phyloP scores from a whole-genome alignment of 495 filamentous ascomycete genomes.

The Opeltia flavorubescens region DNA sequence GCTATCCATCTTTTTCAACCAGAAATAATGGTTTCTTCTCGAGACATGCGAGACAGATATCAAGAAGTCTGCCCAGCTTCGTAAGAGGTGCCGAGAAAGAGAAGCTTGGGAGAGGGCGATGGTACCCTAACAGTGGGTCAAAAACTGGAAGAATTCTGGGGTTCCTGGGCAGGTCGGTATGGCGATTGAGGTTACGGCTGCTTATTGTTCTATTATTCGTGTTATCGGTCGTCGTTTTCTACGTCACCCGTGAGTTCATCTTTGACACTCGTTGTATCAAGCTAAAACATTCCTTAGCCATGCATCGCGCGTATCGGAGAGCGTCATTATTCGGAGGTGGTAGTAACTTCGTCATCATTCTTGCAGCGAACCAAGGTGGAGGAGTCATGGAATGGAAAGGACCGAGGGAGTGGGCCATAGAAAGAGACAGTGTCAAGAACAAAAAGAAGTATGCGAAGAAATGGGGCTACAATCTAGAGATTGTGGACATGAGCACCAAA shows the following conservation, averaged over 20 bases:
- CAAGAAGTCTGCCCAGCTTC: conserved; percentile 61
- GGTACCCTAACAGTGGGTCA: conserved; percentile 21
- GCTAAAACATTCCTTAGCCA: conserved; percentile 19
- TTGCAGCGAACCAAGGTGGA: conserved; percentile 86
- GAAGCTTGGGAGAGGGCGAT: conserved; percentile 43
- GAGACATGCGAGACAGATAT: conserved; percentile 61
- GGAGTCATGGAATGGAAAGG: conserved; percentile 99
- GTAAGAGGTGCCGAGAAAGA: conserved; percentile 53
- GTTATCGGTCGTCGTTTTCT: conserved; percentile 49
- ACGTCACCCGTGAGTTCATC: conserved; percentile 47
- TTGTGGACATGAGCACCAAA: conserved; percentile 96
- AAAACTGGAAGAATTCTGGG: conserved; percentile 19
- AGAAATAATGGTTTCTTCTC: conserved; percentile 70
- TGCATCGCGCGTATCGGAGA: conserved; percentile 36
- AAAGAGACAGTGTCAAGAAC: conserved; percentile 89
- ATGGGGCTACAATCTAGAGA: conserved; percentile 94
- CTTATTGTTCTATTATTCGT: conserved; percentile 46
- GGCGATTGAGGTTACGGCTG: conserved; percentile 44
- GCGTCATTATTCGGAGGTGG: conserved; percentile 60
- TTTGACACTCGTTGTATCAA: background rate
- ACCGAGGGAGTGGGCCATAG: conserved; percentile 92
- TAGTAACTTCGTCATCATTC: conserved; percentile 81
- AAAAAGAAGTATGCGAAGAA: conserved; percentile 73
- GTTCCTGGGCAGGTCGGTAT: conserved; percentile 27
- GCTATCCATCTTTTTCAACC: conserved; percentile 71